Conservation (phyloP, 1,284 basidiomycete genomes). For the Sparassis latifolia region DNA sequence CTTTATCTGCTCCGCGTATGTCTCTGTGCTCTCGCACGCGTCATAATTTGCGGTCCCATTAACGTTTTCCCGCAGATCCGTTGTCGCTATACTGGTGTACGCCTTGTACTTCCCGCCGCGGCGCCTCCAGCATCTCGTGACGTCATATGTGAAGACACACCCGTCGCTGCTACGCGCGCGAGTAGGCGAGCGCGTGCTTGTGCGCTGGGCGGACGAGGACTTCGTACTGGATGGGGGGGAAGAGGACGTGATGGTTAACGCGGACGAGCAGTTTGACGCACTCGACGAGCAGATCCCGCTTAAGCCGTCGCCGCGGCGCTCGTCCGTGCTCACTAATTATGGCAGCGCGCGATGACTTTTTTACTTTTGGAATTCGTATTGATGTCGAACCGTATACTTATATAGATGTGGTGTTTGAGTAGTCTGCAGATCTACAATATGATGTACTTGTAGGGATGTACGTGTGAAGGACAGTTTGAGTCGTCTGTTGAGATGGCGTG, state of each 20-base stretch:
- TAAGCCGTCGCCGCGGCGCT: constrained; percentile 25
- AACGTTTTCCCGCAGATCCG: constrained; percentile 7
- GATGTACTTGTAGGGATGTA: too few species aligned
- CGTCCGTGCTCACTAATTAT: constrained; percentile 13
- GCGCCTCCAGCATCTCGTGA: constrained; percentile 17
- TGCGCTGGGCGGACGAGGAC: constrained; percentile 32
- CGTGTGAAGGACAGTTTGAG: too few species aligned
- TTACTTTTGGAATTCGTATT: not conserved
- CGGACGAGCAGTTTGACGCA: constrained; percentile 11
- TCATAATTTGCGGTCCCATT: not conserved
- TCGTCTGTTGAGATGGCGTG: too few species aligned
- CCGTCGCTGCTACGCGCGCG: constrained; percentile 23
- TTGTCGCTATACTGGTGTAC: constrained; percentile 18
- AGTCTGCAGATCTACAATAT: too few species aligned
- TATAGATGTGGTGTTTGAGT: too few species aligned
- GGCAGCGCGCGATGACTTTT: constrained; percentile 12
- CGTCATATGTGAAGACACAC: constrained; percentile 19
- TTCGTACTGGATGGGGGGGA: constrained; percentile 23
- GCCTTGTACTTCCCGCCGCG: constrained; percentile 22
- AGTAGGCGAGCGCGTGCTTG: constrained; percentile 26
- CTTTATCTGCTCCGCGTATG: constrained; percentile 17
- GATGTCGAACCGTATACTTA: too few species aligned
- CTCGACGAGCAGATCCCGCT: constrained; percentile 29
- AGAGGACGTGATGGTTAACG: constrained; percentile 30
- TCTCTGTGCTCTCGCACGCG: not conserved